Base-by-base conservation (phyloP, 1,139 yeast species). In the Yamadazyma atmosphaerica region DNA sequence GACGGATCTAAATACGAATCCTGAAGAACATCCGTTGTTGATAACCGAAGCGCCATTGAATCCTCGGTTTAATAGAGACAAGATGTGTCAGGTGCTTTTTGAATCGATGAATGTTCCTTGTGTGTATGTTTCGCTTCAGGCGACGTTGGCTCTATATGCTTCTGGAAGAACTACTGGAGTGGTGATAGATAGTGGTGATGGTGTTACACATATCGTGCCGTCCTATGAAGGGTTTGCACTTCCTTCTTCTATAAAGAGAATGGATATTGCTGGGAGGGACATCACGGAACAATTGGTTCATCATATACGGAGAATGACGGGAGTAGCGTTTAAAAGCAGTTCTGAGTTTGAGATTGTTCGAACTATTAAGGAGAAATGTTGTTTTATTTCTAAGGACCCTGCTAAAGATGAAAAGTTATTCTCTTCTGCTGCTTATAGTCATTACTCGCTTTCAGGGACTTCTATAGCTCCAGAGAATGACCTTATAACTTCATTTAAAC, bases 121-220 rank as follows among this genome's bases (percentile, higher is more conserved):
- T 7, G 54, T 88, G n/a, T 87, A 87, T 56, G 66, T 88, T 13
- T 79, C 89, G 3, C 75, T 86, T 34, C 97, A 89, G 50, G 94
- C 96, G 0, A 90, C 89, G 11, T 66, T 90, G 38, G 78, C 96
- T 2, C 65, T 90, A 25, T 90, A 90, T 63, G 90, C 97, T 0
- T 77, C 87, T 2, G 98, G 98, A 0, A 68, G 89, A 49, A 90
- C 97, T 2, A 89, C 96, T 0, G 98, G 98, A 1, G 77, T 87
- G 29, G 95, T 88, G 9, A 60, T 90, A 11, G 97, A 90, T 57
- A 78, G 86, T 28, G 98, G 98, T 3, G 98, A 90, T 56, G 97
- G 97, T 3, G 95, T 88, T 17, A 78, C 86, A 33, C 92, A 86
- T 55, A 74, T 87, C 7, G 95, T 88, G 1, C 96, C 98, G 0